Evolutionary conservation across 1,284 basidiomycete genomes (phyloP).

Genomic region (Moesziomyces globuligerus): DNA sequence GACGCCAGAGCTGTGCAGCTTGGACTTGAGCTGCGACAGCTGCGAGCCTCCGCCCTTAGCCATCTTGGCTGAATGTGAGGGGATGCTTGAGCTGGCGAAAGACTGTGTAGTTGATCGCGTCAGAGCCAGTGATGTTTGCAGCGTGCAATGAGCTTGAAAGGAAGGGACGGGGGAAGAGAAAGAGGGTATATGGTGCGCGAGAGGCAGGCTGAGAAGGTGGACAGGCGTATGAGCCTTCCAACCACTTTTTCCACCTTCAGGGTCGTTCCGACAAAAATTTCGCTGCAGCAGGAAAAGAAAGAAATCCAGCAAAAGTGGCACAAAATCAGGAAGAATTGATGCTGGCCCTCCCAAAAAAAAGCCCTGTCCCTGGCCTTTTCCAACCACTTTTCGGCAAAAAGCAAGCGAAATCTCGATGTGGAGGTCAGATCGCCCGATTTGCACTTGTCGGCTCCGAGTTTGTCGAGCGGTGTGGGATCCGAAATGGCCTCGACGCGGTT

Average conservation of each 20-base stretch:
- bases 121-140: too few species aligned
- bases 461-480: conserved; percentile 3
- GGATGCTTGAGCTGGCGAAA: not conserved
- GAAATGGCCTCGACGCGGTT: conserved; percentile 14
- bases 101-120: too few species aligned
- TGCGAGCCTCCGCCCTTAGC: conserved; percentile 63
- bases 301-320: not conserved
- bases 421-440: conserved; percentile 22
- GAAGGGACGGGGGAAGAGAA: too few species aligned
- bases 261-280: too few species aligned
- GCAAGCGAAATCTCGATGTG: conserved; percentile 6
- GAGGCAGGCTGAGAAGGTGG: too few species aligned
- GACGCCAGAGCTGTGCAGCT: conserved; percentile 59
- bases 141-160: too few species aligned
- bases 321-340: too few species aligned
- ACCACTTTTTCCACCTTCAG: too few species aligned
- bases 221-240: too few species aligned
- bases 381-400: not conserved
- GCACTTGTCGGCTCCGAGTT: conserved; percentile 31
- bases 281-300: too few species aligned
- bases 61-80: conserved; percentile 28
- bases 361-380: not conserved
- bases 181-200: too few species aligned
- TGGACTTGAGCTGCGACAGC: conserved; percentile 64
- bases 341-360: not conserved